These are phyloP conservation scores for Trichosporon sp. DNA, from an alignment of 1,284 basidiomycete species.

Conservation along the genomic window DNA sequence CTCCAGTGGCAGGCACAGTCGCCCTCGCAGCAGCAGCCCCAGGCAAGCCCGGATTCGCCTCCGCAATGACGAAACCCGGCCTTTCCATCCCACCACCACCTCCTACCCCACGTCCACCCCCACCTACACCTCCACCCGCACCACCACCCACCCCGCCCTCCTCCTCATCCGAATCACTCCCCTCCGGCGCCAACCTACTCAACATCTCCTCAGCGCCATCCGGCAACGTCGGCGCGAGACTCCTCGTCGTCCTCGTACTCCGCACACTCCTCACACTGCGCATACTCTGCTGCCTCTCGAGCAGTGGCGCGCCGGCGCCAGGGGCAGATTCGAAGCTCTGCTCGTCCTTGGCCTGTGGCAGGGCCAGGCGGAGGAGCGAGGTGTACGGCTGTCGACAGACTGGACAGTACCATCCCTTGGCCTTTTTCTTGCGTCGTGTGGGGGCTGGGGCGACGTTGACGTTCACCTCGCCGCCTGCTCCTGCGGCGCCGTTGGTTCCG, in stretches of 20 bases:
- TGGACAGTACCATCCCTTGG: conserved; percentile 91
- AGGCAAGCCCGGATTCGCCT: not conserved
- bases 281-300: conserved; percentile 25
- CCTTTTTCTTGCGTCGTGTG: conserved; percentile 69
- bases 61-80: not conserved
- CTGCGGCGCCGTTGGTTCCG: conserved; percentile 20
- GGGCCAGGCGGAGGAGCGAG: conserved; percentile 74
- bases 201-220: conserved; percentile 48
- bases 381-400: conserved; percentile 89
- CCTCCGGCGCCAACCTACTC: conserved; percentile 28
- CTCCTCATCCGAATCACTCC: conserved; percentile 7
- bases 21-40: not conserved
- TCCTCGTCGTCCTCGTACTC: conserved; percentile 24
- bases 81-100: no score
- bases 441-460: conserved; percentile 34
- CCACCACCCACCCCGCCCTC: no score
- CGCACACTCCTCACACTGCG: conserved; percentile 7
- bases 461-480: conserved; percentile 12
- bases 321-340: conserved; percentile 13
- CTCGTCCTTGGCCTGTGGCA: conserved; percentile 53
- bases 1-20: not conserved
- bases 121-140: no score
- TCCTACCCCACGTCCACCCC: no score
- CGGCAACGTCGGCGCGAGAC: conserved; percentile 43
- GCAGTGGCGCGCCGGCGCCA: conserved; percentile 10